A percentile compares a stretch with the other conserved stretches of the same genome.
These are phyloP conservation scores for Pseudoperonospora humuli DNA, from an alignment of 352 stramenopile species.

Conservation along the genomic window DNA sequence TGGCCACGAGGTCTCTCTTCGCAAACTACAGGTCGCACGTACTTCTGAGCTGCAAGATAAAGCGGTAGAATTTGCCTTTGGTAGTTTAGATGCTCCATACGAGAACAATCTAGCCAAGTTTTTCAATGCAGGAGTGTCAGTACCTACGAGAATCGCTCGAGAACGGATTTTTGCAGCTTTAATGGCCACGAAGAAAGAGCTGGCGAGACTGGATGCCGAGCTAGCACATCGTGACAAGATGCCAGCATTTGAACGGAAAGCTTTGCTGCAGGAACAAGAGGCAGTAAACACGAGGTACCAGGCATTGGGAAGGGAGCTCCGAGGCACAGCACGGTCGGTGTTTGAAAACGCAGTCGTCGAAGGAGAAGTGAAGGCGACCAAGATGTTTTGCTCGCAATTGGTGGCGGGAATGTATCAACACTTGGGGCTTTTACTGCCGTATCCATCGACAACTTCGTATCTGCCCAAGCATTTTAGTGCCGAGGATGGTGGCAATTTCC, in stretches of 20 bases:
- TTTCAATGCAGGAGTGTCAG: constrained; percentile 71
- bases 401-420: constrained; percentile 76
- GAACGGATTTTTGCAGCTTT: constrained; percentile 71
- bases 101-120: constrained; percentile 65
- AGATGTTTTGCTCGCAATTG: constrained; percentile 83
- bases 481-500: constrained; percentile 42
- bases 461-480: constrained; percentile 81
- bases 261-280: constrained; percentile 42
- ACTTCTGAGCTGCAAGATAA: constrained; percentile 49
- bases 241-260: constrained; percentile 68
- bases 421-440: constrained; percentile 63
- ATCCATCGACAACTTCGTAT: constrained; percentile 81
- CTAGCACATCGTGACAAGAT: constrained; percentile 60
- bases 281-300: constrained; percentile 49
- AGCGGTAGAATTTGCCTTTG: constrained; percentile 49
- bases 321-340: constrained; percentile 57
- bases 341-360: constrained; percentile 75
- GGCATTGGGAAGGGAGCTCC: constrained; percentile 43
- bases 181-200: constrained; percentile 55
- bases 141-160: constrained; percentile 55
- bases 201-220: constrained; percentile 51
- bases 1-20: constrained; percentile 59
- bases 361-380: constrained; percentile 27
- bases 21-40: constrained; percentile 65
- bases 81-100: constrained; percentile 64